phyloP scores from a whole-genome alignment of 768 basidiomycete genomes.

The Hericium coralloides region DNA sequence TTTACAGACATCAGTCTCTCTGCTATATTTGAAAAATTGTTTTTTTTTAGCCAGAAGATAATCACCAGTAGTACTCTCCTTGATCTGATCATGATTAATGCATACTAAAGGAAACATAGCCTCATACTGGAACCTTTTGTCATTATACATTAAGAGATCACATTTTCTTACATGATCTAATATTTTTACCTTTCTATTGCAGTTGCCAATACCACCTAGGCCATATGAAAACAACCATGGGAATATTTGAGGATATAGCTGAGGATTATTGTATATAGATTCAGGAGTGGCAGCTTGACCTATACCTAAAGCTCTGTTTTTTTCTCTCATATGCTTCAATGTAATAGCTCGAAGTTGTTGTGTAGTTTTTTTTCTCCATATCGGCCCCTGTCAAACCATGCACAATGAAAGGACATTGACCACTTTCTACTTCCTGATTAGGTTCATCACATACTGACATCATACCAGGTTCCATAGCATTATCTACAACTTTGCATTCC shows the following conservation, averaged over 20 bases:
- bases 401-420: conserved; percentile 3
- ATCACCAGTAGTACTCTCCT: conserved; percentile 4
- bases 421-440: not conserved
- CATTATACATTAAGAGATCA: conserved; percentile 12
- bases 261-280: conserved; percentile 10
- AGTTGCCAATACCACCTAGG: conserved; percentile 6
- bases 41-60: conserved; percentile 5
- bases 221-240: conserved; percentile 15
- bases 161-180: not conserved
- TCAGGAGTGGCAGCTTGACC: not conserved
- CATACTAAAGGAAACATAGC: conserved; percentile 9
- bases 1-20: conserved; percentile 1
- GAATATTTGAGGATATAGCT: conserved; percentile 10
- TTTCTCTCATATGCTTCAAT: conserved; percentile 2
- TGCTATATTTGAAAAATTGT: conserved; percentile 4
- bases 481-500: not conserved
- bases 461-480: not conserved
- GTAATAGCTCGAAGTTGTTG: not conserved
- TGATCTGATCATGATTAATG: conserved; percentile 18
- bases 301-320: not conserved
- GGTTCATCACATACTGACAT: not conserved
- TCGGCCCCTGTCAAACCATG: conserved; percentile 4
- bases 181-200: not conserved
- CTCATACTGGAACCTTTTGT: conserved; percentile 15
- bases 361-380: not conserved